Evolutionary conservation across 2,329 filamentous ascomycete species (phyloP).

Genomic region (Teratosphaeria nubilosa): DNA sequence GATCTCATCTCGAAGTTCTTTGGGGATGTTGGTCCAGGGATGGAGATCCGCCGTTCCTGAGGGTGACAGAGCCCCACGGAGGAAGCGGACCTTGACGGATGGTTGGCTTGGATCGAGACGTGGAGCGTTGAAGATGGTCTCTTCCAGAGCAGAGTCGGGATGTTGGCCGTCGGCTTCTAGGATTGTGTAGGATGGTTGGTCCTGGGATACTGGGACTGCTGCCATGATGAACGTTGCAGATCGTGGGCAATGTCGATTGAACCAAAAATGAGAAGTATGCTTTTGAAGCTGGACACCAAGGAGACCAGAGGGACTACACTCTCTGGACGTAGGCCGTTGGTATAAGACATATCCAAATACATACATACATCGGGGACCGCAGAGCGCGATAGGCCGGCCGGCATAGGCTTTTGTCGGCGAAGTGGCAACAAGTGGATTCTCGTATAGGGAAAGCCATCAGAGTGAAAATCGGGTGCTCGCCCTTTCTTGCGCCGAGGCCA

Average conservation of each 20-base stretch:
- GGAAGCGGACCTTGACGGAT: constrained; percentile 17
- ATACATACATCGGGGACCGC: not conserved
- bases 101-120: constrained; percentile 7
- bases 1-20: constrained; percentile 17
- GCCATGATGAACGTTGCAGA: not conserved
- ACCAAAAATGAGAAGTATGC: not conserved
- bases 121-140: constrained; percentile 18
- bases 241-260: not conserved
- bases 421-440: not conserved
- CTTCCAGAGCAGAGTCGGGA: constrained; percentile 16
- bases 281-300: not conserved
- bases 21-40: constrained; percentile 20
- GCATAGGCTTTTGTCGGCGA: not conserved
- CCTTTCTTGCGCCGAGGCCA: not conserved
- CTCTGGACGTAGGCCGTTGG: too few species aligned
- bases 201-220: not conserved
- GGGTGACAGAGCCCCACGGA: constrained; percentile 15
- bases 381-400: not conserved
- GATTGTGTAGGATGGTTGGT: constrained; percentile 17
- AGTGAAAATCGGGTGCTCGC: not conserved
- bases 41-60: constrained; percentile 12
- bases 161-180: constrained; percentile 23
- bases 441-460: too few species aligned
- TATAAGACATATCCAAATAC: not conserved
- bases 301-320: not conserved